phyloP scores from a whole-genome alignment of 148 eudicot genomes.

The Tetragonia tetragonoides region DNA sequence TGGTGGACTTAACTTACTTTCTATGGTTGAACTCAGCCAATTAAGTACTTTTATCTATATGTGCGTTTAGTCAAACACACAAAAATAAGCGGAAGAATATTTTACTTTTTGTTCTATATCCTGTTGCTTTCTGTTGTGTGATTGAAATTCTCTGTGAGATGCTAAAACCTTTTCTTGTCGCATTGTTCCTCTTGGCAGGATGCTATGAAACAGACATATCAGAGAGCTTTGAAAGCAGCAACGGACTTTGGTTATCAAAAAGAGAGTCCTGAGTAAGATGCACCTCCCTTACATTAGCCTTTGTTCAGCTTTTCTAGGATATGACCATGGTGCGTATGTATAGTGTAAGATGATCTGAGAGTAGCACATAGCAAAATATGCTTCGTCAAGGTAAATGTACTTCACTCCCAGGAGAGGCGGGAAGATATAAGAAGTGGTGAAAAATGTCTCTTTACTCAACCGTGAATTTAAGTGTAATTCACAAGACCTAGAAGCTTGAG shows the following conservation, averaged over 20 bases:
- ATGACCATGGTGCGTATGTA: not conserved
- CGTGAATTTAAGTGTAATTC: too few species aligned
- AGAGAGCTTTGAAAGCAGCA: slow-evolving; percentile 82
- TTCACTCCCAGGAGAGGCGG: not conserved
- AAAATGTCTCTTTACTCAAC: not conserved
- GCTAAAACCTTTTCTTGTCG: slow-evolving; percentile 16
- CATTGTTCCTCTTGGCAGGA: slow-evolving; percentile 52
- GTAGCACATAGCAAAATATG: not conserved
- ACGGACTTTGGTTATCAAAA: slow-evolving; percentile 87
- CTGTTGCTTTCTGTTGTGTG: not conserved
- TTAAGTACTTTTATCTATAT: too few species aligned
- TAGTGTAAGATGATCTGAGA: not conserved
- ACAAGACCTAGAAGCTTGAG: too few species aligned
- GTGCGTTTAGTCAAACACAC: not conserved
- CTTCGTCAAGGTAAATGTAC: not conserved
- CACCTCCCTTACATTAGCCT: not conserved
- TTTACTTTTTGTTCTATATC: not conserved
- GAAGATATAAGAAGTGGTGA: not conserved
- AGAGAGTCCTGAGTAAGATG: slow-evolving; percentile 94
- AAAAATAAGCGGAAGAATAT: not conserved
- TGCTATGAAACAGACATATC: slow-evolving; percentile 93
- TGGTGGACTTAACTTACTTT: not conserved
- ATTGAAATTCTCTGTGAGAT: slow-evolving; percentile 6
- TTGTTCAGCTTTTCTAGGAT: slow-evolving; percentile 2
- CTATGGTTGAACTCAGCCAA: not conserved